These are phyloP conservation scores for Aspergillus sp. DNA, from an alignment of 2,329 filamentous ascomycete species.

Conservation along the genomic window DNA sequence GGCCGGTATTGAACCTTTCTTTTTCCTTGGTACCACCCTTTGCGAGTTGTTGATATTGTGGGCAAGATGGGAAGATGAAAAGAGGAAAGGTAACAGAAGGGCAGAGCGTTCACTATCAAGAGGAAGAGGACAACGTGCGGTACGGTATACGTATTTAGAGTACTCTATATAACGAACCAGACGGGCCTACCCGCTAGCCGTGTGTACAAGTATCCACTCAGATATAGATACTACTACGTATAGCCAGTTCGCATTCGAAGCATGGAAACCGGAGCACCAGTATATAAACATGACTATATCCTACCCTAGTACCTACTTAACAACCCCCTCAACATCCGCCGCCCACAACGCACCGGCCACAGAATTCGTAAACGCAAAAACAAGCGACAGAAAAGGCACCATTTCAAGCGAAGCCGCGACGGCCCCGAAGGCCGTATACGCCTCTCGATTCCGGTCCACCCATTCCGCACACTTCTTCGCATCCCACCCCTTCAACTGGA, in stretches of 20 bases:
- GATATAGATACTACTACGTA: constrained; percentile 8
- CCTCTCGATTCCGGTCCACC: constrained; percentile 59
- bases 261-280: not conserved
- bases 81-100: too few relatives aligned
- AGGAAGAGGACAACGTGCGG: too few relatives aligned
- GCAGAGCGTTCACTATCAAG: too few relatives aligned
- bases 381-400: constrained; percentile 69
- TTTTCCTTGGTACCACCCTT: too few relatives aligned
- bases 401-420: constrained; percentile 75
- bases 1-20: too few relatives aligned
- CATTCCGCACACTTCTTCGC: constrained; percentile 55
- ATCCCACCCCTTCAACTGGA: constrained; percentile 81
- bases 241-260: not conserved
- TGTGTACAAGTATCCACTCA: constrained; percentile 33
- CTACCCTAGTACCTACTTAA: constrained; percentile 7
- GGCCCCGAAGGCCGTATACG: constrained; percentile 69
- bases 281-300: not conserved
- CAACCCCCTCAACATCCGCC: constrained; percentile 62
- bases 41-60: too few relatives aligned
- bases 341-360: constrained; percentile 94
- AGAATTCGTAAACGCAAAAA: constrained; percentile 84
- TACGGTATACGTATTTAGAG: too few relatives aligned
- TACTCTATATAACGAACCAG: not conserved
- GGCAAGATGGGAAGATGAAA: too few relatives aligned
- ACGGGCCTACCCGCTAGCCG: constrained; percentile 10